Evolutionary conservation across 768 basidiomycete species (phyloP).

Genomic region (Kwoniella europaea): DNA sequence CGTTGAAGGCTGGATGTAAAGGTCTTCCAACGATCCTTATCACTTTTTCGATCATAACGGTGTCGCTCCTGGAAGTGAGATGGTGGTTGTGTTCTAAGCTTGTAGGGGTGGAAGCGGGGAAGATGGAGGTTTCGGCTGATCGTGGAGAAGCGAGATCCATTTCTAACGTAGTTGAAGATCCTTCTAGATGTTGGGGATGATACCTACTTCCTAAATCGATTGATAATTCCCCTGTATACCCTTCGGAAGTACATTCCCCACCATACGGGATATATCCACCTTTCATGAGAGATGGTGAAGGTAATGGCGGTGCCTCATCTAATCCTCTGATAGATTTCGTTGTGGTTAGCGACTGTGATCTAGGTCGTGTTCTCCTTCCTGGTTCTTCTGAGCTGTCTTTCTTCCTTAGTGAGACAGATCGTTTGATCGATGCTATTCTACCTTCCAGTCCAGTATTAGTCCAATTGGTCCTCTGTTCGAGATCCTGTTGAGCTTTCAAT

Average conservation of each 20-base stretch:
- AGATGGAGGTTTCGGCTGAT: constrained; percentile 27
- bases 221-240: constrained; percentile 22
- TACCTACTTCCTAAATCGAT: constrained; percentile 34
- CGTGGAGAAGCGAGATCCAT: constrained; percentile 10
- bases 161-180: not conserved
- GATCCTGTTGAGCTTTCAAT: constrained; percentile 24
- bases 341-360: constrained; percentile 27
- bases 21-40: constrained; percentile 19
- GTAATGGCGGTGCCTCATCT: constrained; percentile 17
- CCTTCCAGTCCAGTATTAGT: not conserved
- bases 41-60: not conserved
- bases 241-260: not conserved
- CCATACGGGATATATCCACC: constrained; percentile 1
- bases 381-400: constrained; percentile 7
- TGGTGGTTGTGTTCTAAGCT: not conserved
- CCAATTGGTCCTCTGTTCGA: constrained; percentile 3
- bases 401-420: constrained; percentile 20
- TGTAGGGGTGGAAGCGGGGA: constrained; percentile 23
- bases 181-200: not conserved
- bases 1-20: constrained; percentile 22
- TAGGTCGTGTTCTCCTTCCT: constrained; percentile 14
- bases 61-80: not conserved
- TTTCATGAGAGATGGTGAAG: constrained; percentile 16
- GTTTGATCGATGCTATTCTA: constrained; percentile 6
- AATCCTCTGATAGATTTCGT: not conserved